A percentile compares a stretch with the other conserved stretches of the same genome.
phyloP scores from a whole-genome alignment of 1,284 basidiomycete genomes.

The Cerrena zonata region DNA sequence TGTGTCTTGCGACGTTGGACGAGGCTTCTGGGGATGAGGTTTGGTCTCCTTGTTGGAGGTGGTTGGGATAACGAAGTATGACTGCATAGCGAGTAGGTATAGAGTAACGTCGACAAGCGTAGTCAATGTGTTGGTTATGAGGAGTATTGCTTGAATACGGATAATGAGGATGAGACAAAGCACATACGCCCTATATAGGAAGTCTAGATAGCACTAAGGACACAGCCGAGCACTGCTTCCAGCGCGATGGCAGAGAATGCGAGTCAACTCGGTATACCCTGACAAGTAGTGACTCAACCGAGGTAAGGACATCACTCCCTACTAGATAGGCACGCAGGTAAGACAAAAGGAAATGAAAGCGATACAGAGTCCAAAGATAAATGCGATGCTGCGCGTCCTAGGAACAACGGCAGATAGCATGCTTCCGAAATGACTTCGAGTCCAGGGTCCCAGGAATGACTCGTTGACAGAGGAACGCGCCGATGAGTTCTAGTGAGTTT shows the following conservation, averaged over 20 bases:
- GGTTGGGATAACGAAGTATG: background rate
- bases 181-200: background rate
- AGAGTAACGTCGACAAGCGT: too few relatives aligned
- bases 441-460: too few relatives aligned
- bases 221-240: background rate
- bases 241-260: background rate
- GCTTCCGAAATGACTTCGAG: too few relatives aligned
- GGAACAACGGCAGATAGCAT: background rate
- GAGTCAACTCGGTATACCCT: background rate
- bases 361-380: background rate
- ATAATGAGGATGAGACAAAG: too few relatives aligned
- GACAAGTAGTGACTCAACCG: background rate
- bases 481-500: too few relatives aligned
- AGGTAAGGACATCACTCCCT: too few relatives aligned
- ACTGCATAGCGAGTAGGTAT: background rate
- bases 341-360: too few relatives aligned
- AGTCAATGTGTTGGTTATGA: too few relatives aligned
- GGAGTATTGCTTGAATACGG: too few relatives aligned
- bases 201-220: background rate
- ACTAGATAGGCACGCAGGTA: too few relatives aligned
- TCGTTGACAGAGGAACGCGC: background rate
- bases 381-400: background rate
- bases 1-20: constrained; percentile 3
- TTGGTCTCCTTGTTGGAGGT: constrained; percentile 4
- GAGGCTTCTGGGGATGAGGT: constrained; percentile 10